Percentiles rank a stretch among this genome's conserved stretches.
phyloP scores from a whole-genome alignment of 1,139 yeast species.

The Pichiaceae sp. region DNA sequence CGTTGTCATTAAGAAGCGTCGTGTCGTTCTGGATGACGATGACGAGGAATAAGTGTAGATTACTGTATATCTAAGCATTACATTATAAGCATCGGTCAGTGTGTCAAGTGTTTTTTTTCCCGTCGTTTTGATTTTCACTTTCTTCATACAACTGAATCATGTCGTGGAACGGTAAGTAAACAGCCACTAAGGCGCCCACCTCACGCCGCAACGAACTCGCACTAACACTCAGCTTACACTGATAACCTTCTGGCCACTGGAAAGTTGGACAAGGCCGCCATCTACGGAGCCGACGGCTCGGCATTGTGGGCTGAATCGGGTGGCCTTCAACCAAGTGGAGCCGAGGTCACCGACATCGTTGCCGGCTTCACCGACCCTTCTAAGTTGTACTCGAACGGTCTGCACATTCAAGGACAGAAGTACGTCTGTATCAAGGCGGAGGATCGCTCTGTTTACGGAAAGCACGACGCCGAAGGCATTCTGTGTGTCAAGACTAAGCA shows the following conservation, averaged over 20 bases:
- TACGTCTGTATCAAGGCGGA: slow-evolving; percentile 87
- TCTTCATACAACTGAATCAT: no score
- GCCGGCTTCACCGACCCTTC: slow-evolving; percentile 76
- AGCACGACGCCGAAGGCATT: slow-evolving; percentile 79
- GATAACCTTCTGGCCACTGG: slow-evolving; percentile 84
- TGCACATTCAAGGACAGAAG: slow-evolving; percentile 78
- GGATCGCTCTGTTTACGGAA: slow-evolving; percentile 89
- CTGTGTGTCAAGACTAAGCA: slow-evolving; percentile 90
- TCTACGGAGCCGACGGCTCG: slow-evolving; percentile 92
- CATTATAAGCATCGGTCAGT: no score
- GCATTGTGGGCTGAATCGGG: slow-evolving; percentile 88
- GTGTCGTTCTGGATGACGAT: slow-evolving; percentile 52
- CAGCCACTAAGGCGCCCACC: not conserved
- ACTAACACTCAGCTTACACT: slow-evolving; percentile 64
- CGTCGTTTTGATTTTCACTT: no score
- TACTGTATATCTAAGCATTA: no score
- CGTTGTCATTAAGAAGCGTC: slow-evolving; percentile 40
- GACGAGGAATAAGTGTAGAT: slow-evolving; percentile 37
- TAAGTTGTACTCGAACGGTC: slow-evolving; percentile 73
- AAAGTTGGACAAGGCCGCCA: slow-evolving; percentile 84
- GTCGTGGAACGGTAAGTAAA: slow-evolving; percentile 32
- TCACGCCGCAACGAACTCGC: slow-evolving; percentile 8
- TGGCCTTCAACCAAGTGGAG: slow-evolving; percentile 55
- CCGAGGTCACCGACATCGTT: slow-evolving; percentile 69
- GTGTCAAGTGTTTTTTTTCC: no score